Conservation (phyloP, 805 yeast genomes). For the Wickerhamomyces silvicola region DNA sequence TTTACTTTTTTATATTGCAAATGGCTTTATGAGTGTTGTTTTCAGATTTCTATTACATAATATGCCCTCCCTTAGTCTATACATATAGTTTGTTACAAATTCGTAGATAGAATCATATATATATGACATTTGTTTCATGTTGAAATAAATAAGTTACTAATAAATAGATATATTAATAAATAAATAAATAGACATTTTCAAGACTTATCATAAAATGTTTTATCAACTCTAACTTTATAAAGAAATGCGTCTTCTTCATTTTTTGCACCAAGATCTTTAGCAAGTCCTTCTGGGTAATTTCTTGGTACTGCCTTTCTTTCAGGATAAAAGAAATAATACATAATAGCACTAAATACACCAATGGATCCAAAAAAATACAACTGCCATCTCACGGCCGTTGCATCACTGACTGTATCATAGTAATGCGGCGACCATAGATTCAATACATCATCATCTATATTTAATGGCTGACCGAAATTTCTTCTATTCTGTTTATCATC, state of each 20-base stretch:
- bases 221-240: conserved; percentile 37
- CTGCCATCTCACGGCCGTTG: conserved; percentile 54
- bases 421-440: conserved; percentile 88
- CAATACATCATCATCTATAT: conserved; percentile 63
- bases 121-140: no score
- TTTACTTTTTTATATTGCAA: no score
- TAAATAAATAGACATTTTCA: no score
- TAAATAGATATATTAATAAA: no score
- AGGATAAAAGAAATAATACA: conserved; percentile 48
- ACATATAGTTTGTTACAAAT: no score
- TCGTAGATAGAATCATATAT: no score
- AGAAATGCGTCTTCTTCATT: conserved; percentile 35
- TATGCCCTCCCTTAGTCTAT: no score
- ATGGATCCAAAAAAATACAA: conserved; percentile 48
- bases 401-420: conserved; percentile 51
- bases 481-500: conserved; percentile 81
- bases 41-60: no score
- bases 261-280: conserved; percentile 64
- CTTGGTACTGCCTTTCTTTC: conserved; percentile 73
- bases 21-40: no score
- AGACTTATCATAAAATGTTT: conserved; percentile 18
- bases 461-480: conserved; percentile 66
- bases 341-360: conserved; percentile 33
- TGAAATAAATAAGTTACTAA: no score
- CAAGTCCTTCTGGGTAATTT: conserved; percentile 73